These are phyloP conservation scores for Juncus inflexus DNA, from an alignment of 176 grass and related monocot species.

Conservation along the genomic window DNA sequence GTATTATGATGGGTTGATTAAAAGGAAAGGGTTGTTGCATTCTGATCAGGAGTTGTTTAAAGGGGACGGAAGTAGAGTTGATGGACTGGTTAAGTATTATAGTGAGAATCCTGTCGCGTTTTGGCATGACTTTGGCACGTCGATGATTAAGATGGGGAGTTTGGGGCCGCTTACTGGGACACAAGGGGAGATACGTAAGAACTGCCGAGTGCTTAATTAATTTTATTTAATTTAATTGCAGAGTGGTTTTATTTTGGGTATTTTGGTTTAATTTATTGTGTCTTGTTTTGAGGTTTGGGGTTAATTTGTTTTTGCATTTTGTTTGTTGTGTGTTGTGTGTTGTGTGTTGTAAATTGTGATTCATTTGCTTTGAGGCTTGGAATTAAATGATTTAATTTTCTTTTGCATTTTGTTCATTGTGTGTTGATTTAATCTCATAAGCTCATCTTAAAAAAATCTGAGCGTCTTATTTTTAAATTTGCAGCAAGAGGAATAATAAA, in stretches of 20 bases:
- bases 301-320: slow-evolving; percentile 13
- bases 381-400: slow-evolving; percentile 3
- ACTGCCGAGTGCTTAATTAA: slow-evolving; percentile 28
- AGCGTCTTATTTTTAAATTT: too few species aligned
- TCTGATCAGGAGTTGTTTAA: slow-evolving; percentile 43
- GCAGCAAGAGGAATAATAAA: background rate
- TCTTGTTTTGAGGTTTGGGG: background rate
- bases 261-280: slow-evolving; percentile 3
- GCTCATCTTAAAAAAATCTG: too few species aligned
- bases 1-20: slow-evolving; percentile 35
- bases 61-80: slow-evolving; percentile 25
- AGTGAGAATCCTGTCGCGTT: slow-evolving; percentile 22
- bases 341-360: background rate
- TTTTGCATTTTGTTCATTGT: background rate
- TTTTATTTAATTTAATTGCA: background rate
- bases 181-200: slow-evolving; percentile 27
- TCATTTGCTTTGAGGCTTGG: slow-evolving; percentile 16
- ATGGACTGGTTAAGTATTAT: slow-evolving; percentile 34
- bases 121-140: slow-evolving; percentile 28
- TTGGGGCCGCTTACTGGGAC: slow-evolving; percentile 29
- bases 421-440: background rate
- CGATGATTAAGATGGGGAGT: slow-evolving; percentile 40
- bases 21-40: slow-evolving; percentile 40
- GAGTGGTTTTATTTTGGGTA: background rate
- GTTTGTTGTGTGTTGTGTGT: too few species aligned